These are phyloP conservation scores for Tylopilus vinaceipallidus DNA, from an alignment of 768 basidiomycete genomes.

Conservation along the genomic window DNA sequence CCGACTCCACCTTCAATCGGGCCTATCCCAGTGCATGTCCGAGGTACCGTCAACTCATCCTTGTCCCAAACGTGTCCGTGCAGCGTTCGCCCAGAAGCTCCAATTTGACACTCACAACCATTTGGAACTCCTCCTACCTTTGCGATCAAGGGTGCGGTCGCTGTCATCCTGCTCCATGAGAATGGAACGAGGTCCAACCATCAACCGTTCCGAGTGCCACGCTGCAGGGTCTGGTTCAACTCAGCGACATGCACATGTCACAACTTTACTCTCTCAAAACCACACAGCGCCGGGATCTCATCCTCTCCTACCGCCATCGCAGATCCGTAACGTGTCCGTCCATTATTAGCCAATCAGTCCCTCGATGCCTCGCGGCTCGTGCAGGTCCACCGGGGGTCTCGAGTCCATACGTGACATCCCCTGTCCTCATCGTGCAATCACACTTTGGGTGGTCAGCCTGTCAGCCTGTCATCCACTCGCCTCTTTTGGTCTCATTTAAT, in stretches of 20 bases:
- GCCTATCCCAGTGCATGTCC: conserved; percentile 9
- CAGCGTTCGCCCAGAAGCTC: conserved; percentile 8
- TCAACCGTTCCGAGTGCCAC: conserved; percentile 22
- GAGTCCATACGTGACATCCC: conserved; percentile 22
- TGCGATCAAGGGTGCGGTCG: conserved; percentile 28
- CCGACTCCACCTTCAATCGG: conserved; percentile 8
- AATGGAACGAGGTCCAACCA: conserved; percentile 29
- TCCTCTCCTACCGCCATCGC: conserved; percentile 17
- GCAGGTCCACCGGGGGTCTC: conserved; percentile 22
- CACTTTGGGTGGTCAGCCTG: conserved; percentile 29
- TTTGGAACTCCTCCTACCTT: conserved; percentile 21
- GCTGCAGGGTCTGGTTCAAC: conserved; percentile 27
- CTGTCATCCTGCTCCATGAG: conserved; percentile 23
- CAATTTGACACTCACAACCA: conserved; percentile 21
- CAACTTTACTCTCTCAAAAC: conserved; percentile 14
- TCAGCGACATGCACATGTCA: conserved; percentile 24
- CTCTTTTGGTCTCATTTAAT: conserved; percentile 32
- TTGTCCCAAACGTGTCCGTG: conserved; percentile 9
- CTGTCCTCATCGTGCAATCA: conserved; percentile 23
- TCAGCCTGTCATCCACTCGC: conserved; percentile 19
- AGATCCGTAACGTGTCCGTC: conserved; percentile 26
- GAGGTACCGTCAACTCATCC: conserved; percentile 14
- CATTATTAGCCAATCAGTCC: conserved; percentile 21
- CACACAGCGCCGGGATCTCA: conserved; percentile 18
- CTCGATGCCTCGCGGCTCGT: conserved; percentile 11